Percentiles rank a stretch among this genome's conserved stretches.
These are phyloP conservation scores for Bisporella sp. DNA, from an alignment of 2,329 filamentous ascomycete species.

Conservation along the genomic window DNA sequence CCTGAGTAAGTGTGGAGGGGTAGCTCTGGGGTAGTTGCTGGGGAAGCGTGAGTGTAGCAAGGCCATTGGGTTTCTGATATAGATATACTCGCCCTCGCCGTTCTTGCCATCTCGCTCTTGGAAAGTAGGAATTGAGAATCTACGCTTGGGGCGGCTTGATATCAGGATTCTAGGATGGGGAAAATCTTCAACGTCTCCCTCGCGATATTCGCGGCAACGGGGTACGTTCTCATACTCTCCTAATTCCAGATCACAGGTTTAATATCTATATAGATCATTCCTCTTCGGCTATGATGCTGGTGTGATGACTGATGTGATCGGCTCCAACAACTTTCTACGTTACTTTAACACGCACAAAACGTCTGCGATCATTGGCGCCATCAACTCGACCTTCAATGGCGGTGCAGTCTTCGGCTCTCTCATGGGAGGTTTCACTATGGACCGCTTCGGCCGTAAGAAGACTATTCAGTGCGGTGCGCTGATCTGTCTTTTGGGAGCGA, in stretches of 20 bases:
- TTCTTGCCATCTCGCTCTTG: too few species aligned
- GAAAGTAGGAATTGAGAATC: too few species aligned
- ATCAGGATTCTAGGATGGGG: constrained; percentile 26
- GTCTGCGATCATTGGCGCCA: constrained; percentile 1
- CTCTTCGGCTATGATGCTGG: constrained; percentile 31
- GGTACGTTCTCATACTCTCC: constrained; percentile 9
- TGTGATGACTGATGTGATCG: constrained; percentile 28
- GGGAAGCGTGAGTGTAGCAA: too few species aligned
- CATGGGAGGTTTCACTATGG: background rate
- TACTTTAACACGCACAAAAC: constrained; percentile 28
- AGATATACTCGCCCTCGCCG: too few species aligned
- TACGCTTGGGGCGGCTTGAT: too few species aligned
- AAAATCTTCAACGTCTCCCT: constrained; percentile 34
- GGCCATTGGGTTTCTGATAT: too few species aligned
- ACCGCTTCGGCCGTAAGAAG: background rate
- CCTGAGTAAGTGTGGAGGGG: too few species aligned
- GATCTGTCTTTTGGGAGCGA: background rate
- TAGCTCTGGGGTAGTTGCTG: too few species aligned
- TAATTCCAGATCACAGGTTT: background rate
- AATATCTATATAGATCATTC: constrained; percentile 26
- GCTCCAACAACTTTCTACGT: constrained; percentile 18
- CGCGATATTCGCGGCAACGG: constrained; percentile 36
- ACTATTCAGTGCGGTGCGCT: background rate
- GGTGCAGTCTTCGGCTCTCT: background rate
- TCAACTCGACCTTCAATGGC: background rate